phyloP scores from a whole-genome alignment of 106 monocot species.

The Allium fistulosum region DNA sequence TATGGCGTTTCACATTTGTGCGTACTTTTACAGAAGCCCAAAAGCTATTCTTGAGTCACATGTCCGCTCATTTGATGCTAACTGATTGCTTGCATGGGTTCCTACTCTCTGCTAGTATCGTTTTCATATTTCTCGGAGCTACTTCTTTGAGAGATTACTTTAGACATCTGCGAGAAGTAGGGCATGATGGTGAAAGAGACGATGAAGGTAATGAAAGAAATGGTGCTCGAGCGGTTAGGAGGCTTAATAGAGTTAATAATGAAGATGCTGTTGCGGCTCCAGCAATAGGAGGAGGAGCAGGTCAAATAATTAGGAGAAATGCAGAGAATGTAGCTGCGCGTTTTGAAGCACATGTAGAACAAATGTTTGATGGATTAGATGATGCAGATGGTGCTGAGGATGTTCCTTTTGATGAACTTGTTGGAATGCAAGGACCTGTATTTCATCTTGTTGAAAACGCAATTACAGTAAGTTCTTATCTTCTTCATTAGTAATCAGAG shows the following conservation, averaged over 20 bases:
- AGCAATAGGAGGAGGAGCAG: slow-evolving; percentile 67
- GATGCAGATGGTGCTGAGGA: slow-evolving; percentile 99
- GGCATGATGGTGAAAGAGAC: slow-evolving; percentile 83
- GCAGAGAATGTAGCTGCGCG: slow-evolving; percentile 99
- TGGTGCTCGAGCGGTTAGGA: slow-evolving; percentile 76
- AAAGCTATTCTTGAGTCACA: slow-evolving; percentile 79
- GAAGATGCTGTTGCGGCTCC: slow-evolving; percentile 76
- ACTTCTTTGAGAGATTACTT: slow-evolving; percentile 98
- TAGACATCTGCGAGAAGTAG: slow-evolving; percentile 76
- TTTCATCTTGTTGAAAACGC: slow-evolving; percentile 99
- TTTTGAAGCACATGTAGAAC: slow-evolving; percentile 96
- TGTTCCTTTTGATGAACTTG: slow-evolving; percentile 99
- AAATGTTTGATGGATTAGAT: slow-evolving; percentile 99
- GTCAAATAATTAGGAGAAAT: slow-evolving; percentile 87
- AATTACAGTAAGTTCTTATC: slow-evolving; percentile 63
- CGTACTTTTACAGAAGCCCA: slow-evolving; percentile 92
- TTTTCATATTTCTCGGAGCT: slow-evolving; percentile 97
- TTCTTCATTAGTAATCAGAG: neutral
- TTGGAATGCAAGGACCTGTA: slow-evolving; percentile 99
- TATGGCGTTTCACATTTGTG: slow-evolving; percentile 94
- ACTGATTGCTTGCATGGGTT: slow-evolving; percentile 98
- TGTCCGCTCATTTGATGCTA: slow-evolving; percentile 71
- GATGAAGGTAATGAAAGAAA: slow-evolving; percentile 85
- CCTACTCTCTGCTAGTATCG: slow-evolving; percentile 91
- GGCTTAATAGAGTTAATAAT: slow-evolving; percentile 57